Base-by-base conservation (phyloP, 1,139 yeast genomes). In the Kluyveromyces sp. region DNA sequence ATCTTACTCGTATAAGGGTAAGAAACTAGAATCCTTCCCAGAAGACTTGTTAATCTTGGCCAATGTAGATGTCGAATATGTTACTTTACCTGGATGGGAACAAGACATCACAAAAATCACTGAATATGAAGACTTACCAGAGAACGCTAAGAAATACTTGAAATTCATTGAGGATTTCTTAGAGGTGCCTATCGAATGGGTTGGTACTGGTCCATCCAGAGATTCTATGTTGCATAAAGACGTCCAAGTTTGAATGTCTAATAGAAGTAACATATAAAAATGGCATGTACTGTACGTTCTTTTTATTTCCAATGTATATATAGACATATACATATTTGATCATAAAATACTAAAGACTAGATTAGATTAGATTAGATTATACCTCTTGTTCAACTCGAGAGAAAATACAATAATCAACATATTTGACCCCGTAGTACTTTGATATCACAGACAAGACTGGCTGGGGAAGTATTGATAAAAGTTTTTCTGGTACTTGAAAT, bases 121-220 rank as follows among this genome's bases (percentile, higher is more conserved):
- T 55, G 68, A 72, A 29, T 94, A 78, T 67, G 82, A 75, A 21
- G 95, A 87, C 39, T 77, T 92, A 62, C 98, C 99, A 45, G 81
- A 74, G 63, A 83, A 88, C 58, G 96, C 97, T 42, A 79, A 86
- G 72, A 77, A 75, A 54, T 92, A 94, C 70, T 75, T 92, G 69
- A 73, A 77, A 57, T 92, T 69, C 66, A 89, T 92, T 63, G 98
- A 90, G 70, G 83, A 88, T 53, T 89, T 75, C 63, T 73, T 89
- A 53, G 74, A 77, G 39, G 94, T 87, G 49, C 96, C 96, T 50
- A 76, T 92, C 55, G 86, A 84, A 68, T 92, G 97, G 97, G 92
- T 92, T 54, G 99, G 99, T 65, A 94, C 96, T 50, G 99, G 99
- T 53, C 97, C 98, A 53, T 95, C 89, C 45, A 86, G 98, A 73